Evolutionary conservation across 2,329 filamentous ascomycete species (phyloP), one percentile per base, ranked within the genome.

Genomic region (Tolypocladium amazonense): DNA sequence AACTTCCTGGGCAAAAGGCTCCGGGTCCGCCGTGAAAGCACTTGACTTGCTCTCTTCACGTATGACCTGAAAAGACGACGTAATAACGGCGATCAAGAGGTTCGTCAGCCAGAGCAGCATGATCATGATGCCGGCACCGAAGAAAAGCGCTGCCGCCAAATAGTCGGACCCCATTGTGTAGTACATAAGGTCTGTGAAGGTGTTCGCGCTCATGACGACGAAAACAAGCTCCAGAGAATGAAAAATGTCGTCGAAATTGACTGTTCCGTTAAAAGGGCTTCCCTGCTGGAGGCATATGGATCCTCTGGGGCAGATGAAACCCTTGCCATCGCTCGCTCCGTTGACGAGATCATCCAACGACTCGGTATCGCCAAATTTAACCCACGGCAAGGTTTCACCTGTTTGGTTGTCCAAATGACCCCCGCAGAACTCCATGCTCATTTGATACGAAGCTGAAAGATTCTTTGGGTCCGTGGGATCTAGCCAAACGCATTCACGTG

Each of bases 191-290:
- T 97, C 91, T 1, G 91, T 89, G 73, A 95, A 99, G 0, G 94
- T 99, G 71, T 99, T 99, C 56, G 92, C 93, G 68, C 91, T 96
- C 90, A 99, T 99, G 70, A 99, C 88, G 57, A 99, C 91, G 70
- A 99, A 99, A 2, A 99, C 92, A 60, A 97, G 79, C 75, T 99
- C 92, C 58, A 97, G 76, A 0, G 92, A 97, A 64, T 97, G 87
- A 37, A 90, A 76, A 47, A 99, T 95, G 70, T 97, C 93, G 77
- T 99, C 94, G 69, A 97, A 99, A 71, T 88, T 95, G 67, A 97
- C 83, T 0, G 94, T 99, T 57, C 85, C 86, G 66, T 90, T 90
- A 72, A 84, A 91, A 0, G 94, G 94, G 68, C 89, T 96, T 2
- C 76, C 69, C 61, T 87, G 85, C 73, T 96, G 85, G 23, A 97